Evolutionary conservation across 495 filamentous ascomycete genomes (phyloP), one percentile per base, ranked within the genome.

Genomic region (Parathielavia hyrcaniae): DNA sequence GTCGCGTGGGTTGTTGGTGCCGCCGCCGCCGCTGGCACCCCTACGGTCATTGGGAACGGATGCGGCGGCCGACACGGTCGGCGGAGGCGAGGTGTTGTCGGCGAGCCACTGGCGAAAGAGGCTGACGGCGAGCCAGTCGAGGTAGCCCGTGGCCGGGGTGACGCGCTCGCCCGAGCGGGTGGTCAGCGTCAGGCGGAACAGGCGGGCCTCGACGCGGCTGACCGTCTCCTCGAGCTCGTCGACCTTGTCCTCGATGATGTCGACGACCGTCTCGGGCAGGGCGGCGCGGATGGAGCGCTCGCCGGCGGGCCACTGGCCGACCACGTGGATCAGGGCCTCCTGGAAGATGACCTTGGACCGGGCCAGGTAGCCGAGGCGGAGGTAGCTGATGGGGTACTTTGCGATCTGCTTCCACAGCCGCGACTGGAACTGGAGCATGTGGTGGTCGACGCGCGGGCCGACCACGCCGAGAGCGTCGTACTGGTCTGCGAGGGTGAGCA

Each of bases 331-430:
- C 20, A 96, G 73, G 0, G 90, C 89, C 72, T 96, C 91, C 49
- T 87, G 81, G 69, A 95, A 96, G 60, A 96, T 95, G 53, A 89
- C 84, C 61, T 88, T 87, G 57, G 83, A 88, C 41, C 89, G 83
- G 6, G 90, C 86, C 19, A 95, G 75, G 64, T 91, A 95, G 20
- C 90, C 91, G 5, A 97, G 79, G 47, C 91, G 91, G 13, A 97
- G 81, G 66, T 97, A 97, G 65, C 82, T 86, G 16, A 91, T 87
- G 17, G 91, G 91, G 67, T 96, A 96, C 70, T 95, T 95, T 39
- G 90, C 89, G 56, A 96, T 93, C 65, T 96, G 90, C 67, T 92
- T 92, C 83, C 89, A 95, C 0, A 96, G 79, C 16, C 89, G 80
- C 30, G 85, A 87, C 59, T 91, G 89, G 71, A 96, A 97, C 55